Base-by-base conservation (phyloP, 306 rosid genomes). In the Prosopis cineraria region DNA sequence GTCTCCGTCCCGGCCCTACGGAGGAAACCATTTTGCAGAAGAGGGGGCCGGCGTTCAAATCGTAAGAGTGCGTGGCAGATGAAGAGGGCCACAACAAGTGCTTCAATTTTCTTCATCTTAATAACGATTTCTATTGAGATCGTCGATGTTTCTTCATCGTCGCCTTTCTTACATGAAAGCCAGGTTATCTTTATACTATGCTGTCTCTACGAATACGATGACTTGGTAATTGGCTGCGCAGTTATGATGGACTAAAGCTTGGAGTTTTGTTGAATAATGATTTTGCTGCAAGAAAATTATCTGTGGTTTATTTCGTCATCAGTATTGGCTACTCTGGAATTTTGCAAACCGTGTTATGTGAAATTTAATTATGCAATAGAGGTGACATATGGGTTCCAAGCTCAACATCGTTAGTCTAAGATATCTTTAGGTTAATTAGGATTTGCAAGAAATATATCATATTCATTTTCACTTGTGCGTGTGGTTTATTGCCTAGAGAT, bases 141-240 rank as follows among this genome's bases (percentile, higher is more conserved):
- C 36, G 33, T 70, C 72, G 70, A 31, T 19, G 81, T 80, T 68
- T 79, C 83, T 76, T 82, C 77, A 10, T 62, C 91, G 39, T 79
- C 90, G 24, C 79, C 89, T 76, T 73, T 83, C 70, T 70, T 84
- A 14, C 60, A 68, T 45, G 75, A 4, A 70, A 78, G 80, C 65
- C 87, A 71, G 85, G 88, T 87, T 69, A 58, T 14, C 30, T 16
- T 39, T 31, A 53, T 52, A 12, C n/a, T 48, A 39, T 45, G 48
- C 45, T 20, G 62, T 58, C 47, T 72, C 37, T 50, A 20, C 33
- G 6, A 78, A 22, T 56, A 11, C 3, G 20, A 11, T 20, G 19
- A 34, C 22, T 3, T 22, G 31, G 44, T 25, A 14, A 73, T 76
- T 67, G 67, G 41, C 29, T 70, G 74, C 73, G 82, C 76, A 77